Conservation (phyloP, 2,329 filamentous ascomycete species). For the Epichloe gansuensis region DNA sequence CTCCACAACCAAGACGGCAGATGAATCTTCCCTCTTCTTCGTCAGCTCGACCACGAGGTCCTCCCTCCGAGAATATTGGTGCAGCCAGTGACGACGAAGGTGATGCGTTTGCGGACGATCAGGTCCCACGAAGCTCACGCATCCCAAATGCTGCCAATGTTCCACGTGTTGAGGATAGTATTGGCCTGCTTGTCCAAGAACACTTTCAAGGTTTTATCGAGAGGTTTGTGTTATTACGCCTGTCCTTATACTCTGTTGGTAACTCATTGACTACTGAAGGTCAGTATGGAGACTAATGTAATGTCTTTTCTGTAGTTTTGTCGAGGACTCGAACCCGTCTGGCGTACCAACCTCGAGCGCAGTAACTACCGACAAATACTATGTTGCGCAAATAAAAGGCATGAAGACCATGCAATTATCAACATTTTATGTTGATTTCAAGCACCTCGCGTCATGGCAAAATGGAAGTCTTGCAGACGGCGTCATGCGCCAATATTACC, state of each 20-base stretch:
- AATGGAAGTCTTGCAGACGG: slow-evolving; percentile 75
- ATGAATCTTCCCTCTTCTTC: slow-evolving; percentile 37
- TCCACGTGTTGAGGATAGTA: slow-evolving; percentile 61
- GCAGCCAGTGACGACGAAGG: slow-evolving; percentile 49
- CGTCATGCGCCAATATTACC: slow-evolving; percentile 84
- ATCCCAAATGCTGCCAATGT: slow-evolving; percentile 38
- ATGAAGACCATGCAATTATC: slow-evolving; percentile 65
- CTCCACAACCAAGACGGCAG: slow-evolving; percentile 29
- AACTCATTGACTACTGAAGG: background rate
- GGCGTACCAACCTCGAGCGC: slow-evolving; percentile 54
- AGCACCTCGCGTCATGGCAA: slow-evolving; percentile 64
- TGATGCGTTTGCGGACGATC: slow-evolving; percentile 51
- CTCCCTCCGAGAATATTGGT: slow-evolving; percentile 49
- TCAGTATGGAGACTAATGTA: background rate
- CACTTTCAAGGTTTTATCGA: slow-evolving; percentile 74
- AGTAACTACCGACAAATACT: slow-evolving; percentile 67
- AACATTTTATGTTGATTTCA: slow-evolving; percentile 77
- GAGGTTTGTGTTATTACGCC: slow-evolving; percentile 33
- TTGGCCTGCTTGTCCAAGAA: slow-evolving; percentile 60
- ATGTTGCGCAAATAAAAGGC: slow-evolving; percentile 70
- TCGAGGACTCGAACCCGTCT: slow-evolving; percentile 54
- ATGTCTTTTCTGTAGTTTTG: slow-evolving; percentile 33
- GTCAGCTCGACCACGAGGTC: slow-evolving; percentile 39
- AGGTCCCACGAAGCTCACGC: slow-evolving; percentile 40
- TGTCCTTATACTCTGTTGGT: background rate